These are phyloP conservation scores for Paecilomyces dactylethromorphus DNA, from an alignment of 2,329 filamentous ascomycete species.

Conservation along the genomic window DNA sequence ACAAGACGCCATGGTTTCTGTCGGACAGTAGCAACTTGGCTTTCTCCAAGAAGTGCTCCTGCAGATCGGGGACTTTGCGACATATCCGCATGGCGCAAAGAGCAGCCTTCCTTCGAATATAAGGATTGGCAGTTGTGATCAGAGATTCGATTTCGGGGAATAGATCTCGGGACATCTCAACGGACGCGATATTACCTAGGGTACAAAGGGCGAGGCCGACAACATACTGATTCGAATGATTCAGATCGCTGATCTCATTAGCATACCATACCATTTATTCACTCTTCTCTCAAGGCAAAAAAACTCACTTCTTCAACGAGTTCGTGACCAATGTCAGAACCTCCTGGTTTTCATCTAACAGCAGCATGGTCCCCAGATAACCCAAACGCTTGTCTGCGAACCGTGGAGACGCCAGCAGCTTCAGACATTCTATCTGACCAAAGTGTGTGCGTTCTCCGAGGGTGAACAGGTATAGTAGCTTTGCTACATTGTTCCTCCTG, in stretches of 20 bases:
- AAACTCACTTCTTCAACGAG: slow-evolving; percentile 85
- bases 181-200: slow-evolving; percentile 91
- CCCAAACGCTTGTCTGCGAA: slow-evolving; percentile 97
- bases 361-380: slow-evolving; percentile 89
- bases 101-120: slow-evolving; percentile 92
- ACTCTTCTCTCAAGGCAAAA: background rate
- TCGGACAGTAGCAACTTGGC: slow-evolving; percentile 81
- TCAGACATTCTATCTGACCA: slow-evolving; percentile 98
- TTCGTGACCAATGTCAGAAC: slow-evolving; percentile 96
- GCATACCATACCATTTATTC: slow-evolving; percentile 10
- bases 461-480: slow-evolving; percentile 96
- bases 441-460: slow-evolving; percentile 97
- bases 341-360: slow-evolving; percentile 97
- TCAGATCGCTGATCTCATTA: slow-evolving; percentile 66
- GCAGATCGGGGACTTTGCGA: slow-evolving; percentile 91
- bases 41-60: slow-evolving; percentile 96
- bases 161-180: slow-evolving; percentile 96
- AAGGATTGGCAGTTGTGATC: slow-evolving; percentile 91
- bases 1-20: slow-evolving; percentile 88
- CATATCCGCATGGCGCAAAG: slow-evolving; percentile 99
- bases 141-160: slow-evolving; percentile 94
- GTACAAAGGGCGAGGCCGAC: slow-evolving; percentile 95
- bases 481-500: slow-evolving; percentile 98
- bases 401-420: slow-evolving; percentile 89
- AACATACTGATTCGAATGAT: slow-evolving; percentile 97